phyloP scores from a whole-genome alignment of 169 alveolate genomes.

The Eimeria maxima region DNA sequence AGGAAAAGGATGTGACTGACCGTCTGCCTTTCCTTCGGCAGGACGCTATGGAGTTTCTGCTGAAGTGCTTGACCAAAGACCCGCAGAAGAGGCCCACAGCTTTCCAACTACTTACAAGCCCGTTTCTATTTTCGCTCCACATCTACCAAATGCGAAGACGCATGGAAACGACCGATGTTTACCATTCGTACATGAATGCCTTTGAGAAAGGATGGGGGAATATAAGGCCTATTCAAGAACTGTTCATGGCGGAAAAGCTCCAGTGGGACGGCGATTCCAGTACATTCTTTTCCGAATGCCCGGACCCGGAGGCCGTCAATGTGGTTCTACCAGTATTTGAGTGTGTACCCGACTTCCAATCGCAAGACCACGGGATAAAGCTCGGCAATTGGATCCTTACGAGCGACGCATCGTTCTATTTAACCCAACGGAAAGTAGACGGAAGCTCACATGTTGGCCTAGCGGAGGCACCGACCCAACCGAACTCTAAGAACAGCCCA shows the following conservation, averaged over 20 bases:
- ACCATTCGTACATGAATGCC: slow-evolving; percentile 48
- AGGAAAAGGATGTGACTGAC: slow-evolving; percentile 27
- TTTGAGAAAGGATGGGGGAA: slow-evolving; percentile 70
- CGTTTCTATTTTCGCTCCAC: slow-evolving; percentile 47
- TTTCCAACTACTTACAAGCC: slow-evolving; percentile 32
- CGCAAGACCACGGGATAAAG: slow-evolving; percentile 39
- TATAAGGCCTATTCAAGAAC: not conserved
- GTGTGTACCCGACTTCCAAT: slow-evolving; percentile 58
- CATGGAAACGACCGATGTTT: slow-evolving; percentile 47
- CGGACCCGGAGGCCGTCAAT: slow-evolving; percentile 32
- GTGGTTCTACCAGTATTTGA: slow-evolving; percentile 57
- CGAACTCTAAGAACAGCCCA: not conserved
- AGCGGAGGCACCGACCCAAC: not conserved
- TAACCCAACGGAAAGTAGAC: not conserved
- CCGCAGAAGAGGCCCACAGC: slow-evolving; percentile 59
- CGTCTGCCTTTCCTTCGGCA: slow-evolving; percentile 56
- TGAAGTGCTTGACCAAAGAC: slow-evolving; percentile 29
- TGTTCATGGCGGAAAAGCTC: slow-evolving; percentile 36
- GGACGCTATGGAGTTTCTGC: slow-evolving; percentile 47
- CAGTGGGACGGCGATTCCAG: not conserved
- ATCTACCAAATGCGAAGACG: slow-evolving; percentile 48
- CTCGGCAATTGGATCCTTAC: slow-evolving; percentile 17
- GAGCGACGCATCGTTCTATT: slow-evolving; percentile 50
- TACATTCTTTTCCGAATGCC: not conserved
- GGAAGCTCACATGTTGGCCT: not conserved